phyloP scores from a whole-genome alignment of 2,329 filamentous ascomycete genomes.

The Xylaria sp. region DNA sequence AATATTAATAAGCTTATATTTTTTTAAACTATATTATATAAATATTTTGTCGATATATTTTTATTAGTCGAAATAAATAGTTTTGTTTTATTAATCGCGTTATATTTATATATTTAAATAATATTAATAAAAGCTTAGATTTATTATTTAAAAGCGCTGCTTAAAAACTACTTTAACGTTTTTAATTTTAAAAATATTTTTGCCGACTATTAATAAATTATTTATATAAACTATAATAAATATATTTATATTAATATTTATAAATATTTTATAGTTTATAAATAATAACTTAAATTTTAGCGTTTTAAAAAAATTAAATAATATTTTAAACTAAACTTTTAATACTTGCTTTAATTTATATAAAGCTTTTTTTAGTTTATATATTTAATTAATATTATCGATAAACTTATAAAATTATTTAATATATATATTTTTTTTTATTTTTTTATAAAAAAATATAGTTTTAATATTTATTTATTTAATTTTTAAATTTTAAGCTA shows the following conservation, averaged over 20 bases:
- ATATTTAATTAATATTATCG: slow-evolving; percentile 8
- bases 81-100: slow-evolving; percentile 4
- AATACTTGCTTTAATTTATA: slow-evolving; percentile 13
- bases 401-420: slow-evolving; percentile 18
- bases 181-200: slow-evolving; percentile 1
- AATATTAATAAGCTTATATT: no score
- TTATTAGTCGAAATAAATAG: slow-evolving; percentile 27
- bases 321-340: slow-evolving; percentile 23
- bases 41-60: slow-evolving; percentile 23
- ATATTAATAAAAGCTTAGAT: slow-evolving; percentile 13
- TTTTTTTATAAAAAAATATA: slow-evolving; percentile 15
- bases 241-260: slow-evolving; percentile 7
- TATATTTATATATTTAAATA: slow-evolving; percentile 20
- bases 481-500: slow-evolving; percentile 15
- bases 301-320: slow-evolving; percentile 11
- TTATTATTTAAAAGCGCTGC: slow-evolving; percentile 16
- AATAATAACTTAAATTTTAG: slow-evolving; percentile 11
- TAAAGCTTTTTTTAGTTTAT: slow-evolving; percentile 16
- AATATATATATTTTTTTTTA: slow-evolving; percentile 23
- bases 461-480: slow-evolving; percentile 22
- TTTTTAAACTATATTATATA: not conserved
- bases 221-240: slow-evolving; percentile 24
- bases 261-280: slow-evolving; percentile 11
- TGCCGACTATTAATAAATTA: not conserved
- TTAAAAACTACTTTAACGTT: no score